phyloP scores from a whole-genome alignment of 2,329 filamentous ascomycete species.

The Lojkania enalia region DNA sequence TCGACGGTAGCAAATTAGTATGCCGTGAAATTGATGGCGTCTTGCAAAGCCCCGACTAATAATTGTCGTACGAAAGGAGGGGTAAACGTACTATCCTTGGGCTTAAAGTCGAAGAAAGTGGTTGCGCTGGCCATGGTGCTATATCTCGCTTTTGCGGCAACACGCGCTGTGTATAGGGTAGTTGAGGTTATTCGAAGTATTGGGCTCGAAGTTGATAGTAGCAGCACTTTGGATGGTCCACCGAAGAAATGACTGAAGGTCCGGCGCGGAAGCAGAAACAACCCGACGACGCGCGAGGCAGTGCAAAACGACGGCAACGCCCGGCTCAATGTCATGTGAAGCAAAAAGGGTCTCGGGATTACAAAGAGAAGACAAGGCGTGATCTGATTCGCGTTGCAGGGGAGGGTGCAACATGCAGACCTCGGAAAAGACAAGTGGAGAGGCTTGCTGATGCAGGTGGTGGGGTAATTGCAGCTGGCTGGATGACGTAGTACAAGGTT shows the following conservation, averaged over 20 bases:
- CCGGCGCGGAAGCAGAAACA: not conserved
- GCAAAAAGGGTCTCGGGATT: slow-evolving; percentile 10
- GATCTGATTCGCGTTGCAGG: not conserved
- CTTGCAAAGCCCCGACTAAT: no score
- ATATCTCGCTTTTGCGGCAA: not conserved
- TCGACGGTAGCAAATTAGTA: slow-evolving; percentile 20
- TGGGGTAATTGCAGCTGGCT: no score
- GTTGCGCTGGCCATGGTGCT: slow-evolving; percentile 68
- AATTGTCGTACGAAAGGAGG: no score
- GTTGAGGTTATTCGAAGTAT: no score
- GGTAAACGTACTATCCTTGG: slow-evolving; percentile 70
- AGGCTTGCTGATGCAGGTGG: no score
- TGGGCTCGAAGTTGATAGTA: not conserved
- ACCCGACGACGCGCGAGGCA: not conserved
- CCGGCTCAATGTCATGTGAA: slow-evolving; percentile 3
- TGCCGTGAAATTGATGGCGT: not conserved
- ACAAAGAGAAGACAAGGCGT: slow-evolving; percentile 4
- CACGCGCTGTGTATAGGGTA: not conserved
- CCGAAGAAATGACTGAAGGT: no score
- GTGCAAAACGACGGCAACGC: not conserved
- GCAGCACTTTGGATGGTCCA: not conserved
- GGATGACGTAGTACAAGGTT: no score
- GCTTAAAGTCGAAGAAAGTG: slow-evolving; percentile 81
- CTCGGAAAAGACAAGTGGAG: not conserved
- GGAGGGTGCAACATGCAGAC: not conserved